A percentile compares a stretch with the other conserved stretches of the same genome.
Evolutionary conservation across 2,329 filamentous ascomycete species (phyloP).

Genomic region (Alternaria novae-zelandiae): DNA sequence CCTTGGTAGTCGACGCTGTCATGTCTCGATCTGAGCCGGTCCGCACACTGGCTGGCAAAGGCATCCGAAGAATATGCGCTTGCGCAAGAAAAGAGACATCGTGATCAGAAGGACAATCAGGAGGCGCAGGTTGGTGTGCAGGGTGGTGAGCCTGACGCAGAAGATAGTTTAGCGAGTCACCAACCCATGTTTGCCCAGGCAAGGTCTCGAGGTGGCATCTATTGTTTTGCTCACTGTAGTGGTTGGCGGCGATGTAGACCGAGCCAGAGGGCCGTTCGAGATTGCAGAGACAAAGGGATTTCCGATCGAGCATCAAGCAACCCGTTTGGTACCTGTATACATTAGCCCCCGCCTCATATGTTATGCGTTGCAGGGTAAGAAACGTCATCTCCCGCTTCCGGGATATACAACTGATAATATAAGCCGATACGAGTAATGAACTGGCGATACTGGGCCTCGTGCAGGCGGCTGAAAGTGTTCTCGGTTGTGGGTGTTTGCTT

Average conservation of each 20-base stretch:
- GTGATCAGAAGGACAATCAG: background rate
- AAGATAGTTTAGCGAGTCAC: background rate
- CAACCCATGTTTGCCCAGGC: background rate
- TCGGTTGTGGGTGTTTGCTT: background rate
- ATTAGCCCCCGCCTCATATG: background rate
- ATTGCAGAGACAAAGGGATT: background rate
- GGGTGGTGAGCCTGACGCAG: background rate
- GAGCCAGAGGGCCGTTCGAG: background rate
- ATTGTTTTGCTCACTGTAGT: background rate
- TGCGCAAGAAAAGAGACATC: background rate
- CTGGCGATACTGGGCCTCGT: background rate
- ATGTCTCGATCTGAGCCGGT: background rate
- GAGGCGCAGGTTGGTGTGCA: background rate
- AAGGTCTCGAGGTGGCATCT: background rate
- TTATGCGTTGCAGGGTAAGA: constrained; percentile 4
- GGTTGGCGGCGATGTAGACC: background rate
- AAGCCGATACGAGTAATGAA: background rate
- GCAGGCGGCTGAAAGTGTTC: background rate
- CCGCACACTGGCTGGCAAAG: background rate
- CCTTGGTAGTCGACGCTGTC: background rate
- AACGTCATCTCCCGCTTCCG: constrained; percentile 6
- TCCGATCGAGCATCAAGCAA: background rate
- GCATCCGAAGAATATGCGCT: background rate
- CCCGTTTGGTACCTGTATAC: background rate
- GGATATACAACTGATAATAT: background rate